A percentile compares a stretch with the other conserved stretches of the same genome.
phyloP scores from a whole-genome alignment of 1,139 yeast species.

The Magnusiomyces ingens region DNA sequence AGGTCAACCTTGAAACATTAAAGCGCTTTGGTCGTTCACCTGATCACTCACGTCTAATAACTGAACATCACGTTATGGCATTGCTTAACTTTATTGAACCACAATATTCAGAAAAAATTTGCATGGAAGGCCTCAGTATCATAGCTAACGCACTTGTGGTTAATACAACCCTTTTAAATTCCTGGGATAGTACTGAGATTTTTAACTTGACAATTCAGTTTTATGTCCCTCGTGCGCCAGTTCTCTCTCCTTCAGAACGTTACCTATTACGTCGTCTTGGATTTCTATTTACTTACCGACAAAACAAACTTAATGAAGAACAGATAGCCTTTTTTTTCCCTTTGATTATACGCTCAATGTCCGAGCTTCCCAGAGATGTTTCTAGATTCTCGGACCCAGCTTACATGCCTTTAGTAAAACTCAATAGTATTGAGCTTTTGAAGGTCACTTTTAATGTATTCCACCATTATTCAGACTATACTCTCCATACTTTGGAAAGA shows the following conservation, averaged over 20 bases:
- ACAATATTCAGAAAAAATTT: neutral
- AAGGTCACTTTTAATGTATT: neutral
- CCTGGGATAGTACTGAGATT: neutral
- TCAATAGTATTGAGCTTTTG: neutral
- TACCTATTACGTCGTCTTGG: neutral
- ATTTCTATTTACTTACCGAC: neutral
- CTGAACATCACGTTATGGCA: neutral
- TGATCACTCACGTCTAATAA: neutral
- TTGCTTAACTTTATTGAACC: neutral
- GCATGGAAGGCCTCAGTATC: neutral
- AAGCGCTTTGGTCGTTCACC: neutral
- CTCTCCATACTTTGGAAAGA: neutral
- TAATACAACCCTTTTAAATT: neutral
- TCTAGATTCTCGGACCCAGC: neutral
- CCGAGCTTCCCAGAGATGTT: neutral
- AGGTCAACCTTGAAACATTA: neutral
- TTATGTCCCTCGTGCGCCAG: neutral
- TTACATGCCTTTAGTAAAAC: neutral
- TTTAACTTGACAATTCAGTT: neutral
- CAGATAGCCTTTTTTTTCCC: neutral
- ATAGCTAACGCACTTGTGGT: conserved; percentile 2
- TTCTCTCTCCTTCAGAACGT: neutral
- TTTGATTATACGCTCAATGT: neutral
- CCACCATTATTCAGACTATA: neutral
- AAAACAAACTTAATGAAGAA: neutral